Percentiles rank a stretch among this genome's conserved stretches.
Conservation (phyloP, 345 rosid species). For the Populus euphratica region DNA sequence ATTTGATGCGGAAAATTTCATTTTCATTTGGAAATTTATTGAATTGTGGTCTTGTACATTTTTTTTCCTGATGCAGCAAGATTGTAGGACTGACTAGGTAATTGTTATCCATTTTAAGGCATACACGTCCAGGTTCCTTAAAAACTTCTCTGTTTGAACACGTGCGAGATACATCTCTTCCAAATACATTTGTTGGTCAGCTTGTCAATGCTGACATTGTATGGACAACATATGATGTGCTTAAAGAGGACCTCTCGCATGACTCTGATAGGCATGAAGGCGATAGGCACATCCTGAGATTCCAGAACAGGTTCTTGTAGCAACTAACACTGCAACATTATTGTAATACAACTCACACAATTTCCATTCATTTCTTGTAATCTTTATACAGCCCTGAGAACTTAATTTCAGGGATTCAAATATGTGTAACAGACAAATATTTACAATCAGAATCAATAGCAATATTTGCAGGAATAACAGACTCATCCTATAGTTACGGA, state of each 20-base stretch:
- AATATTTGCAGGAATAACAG: too few relatives aligned
- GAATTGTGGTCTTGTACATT: background rate
- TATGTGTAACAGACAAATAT: too few relatives aligned
- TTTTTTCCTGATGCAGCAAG: slow-evolving; percentile 12
- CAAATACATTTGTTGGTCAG: slow-evolving; percentile 30
- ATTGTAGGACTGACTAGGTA: slow-evolving; percentile 13
- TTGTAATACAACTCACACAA: too few relatives aligned
- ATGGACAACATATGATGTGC: slow-evolving; percentile 91
- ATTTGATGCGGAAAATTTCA: slow-evolving; percentile 5
- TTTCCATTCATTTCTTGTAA: too few relatives aligned
- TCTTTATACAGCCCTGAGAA: too few relatives aligned
- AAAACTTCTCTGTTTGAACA: slow-evolving; percentile 75
- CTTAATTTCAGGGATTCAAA: too few relatives aligned
- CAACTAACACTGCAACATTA: too few relatives aligned
- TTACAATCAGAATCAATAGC: too few relatives aligned
- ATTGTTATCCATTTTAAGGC: slow-evolving; percentile 45
- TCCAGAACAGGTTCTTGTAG: slow-evolving; percentile 68
- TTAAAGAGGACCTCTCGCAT: slow-evolving; percentile 90
- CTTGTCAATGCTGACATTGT: slow-evolving; percentile 74
- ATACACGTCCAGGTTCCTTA: slow-evolving; percentile 78
- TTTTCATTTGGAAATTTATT: slow-evolving; percentile 11
- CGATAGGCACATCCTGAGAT: slow-evolving; percentile 81
- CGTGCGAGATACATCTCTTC: slow-evolving; percentile 34
- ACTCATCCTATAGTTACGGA: too few relatives aligned
- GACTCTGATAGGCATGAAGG: slow-evolving; percentile 93